Conservation (phyloP, 2,329 filamentous ascomycete species). For the Aspergillus sp. region DNA sequence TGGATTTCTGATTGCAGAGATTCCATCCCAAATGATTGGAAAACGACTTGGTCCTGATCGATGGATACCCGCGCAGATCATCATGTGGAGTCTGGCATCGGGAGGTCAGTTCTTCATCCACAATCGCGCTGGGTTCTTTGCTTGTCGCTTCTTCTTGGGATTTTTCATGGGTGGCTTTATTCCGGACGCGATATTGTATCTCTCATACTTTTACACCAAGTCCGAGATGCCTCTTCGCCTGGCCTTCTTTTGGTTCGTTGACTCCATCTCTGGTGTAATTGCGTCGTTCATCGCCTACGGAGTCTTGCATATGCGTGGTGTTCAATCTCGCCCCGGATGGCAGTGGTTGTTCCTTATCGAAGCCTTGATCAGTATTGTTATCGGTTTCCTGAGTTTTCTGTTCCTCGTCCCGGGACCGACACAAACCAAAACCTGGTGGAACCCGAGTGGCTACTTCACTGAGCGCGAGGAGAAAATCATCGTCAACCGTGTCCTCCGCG, state of each 20-base stretch:
- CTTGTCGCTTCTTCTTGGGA: constrained; percentile 46
- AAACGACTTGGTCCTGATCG: constrained; percentile 29
- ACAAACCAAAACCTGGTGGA: constrained; percentile 58
- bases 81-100: constrained; percentile 26
- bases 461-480: constrained; percentile 63
- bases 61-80: constrained; percentile 32
- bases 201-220: constrained; percentile 42
- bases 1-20: constrained; percentile 30
- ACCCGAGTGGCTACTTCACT: constrained; percentile 61
- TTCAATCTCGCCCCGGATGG: constrained; percentile 45
- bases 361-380: constrained; percentile 44
- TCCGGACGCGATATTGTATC: constrained; percentile 40
- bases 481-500: constrained; percentile 57
- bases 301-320: constrained; percentile 41
- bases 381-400: constrained; percentile 53
- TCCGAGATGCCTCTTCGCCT: constrained; percentile 36
- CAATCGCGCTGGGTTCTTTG: constrained; percentile 39
- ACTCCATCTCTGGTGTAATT: constrained; percentile 32
- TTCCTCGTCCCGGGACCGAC: constrained; percentile 49
- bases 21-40: constrained; percentile 32
- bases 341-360: constrained; percentile 42
- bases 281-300: constrained; percentile 37
- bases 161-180: constrained; percentile 54
- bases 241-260: constrained; percentile 39
- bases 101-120: constrained; percentile 28